Conservation (phyloP, 192 early-diverging fungal species). For the Coemansia sp. region DNA sequence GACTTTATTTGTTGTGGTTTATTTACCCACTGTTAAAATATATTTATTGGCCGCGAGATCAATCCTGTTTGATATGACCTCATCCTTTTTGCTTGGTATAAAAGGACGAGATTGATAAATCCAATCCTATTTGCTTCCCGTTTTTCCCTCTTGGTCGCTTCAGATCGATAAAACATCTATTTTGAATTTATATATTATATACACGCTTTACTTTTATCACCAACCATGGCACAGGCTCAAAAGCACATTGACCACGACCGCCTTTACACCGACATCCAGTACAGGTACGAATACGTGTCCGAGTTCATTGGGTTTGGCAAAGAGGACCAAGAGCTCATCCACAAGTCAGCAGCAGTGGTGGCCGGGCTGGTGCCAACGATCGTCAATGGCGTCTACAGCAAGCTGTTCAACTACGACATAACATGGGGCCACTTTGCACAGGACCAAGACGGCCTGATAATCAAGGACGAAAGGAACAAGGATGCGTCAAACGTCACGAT, state of each 20-base stretch:
- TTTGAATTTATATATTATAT: background rate
- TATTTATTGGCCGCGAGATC: too few relatives aligned
- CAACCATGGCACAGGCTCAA: background rate
- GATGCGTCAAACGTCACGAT: conserved; percentile 56
- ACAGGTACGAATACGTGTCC: conserved; percentile 79
- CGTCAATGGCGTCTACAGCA: conserved; percentile 77
- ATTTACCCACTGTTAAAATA: too few relatives aligned
- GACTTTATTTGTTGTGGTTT: too few relatives aligned
- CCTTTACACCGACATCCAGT: conserved; percentile 72
- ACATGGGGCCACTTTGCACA: conserved; percentile 73
- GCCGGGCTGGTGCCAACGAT: conserved; percentile 71
- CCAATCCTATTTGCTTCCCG: too few relatives aligned
- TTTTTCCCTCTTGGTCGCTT: too few relatives aligned
- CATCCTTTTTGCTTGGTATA: too few relatives aligned
- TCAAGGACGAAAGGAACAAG: conserved; percentile 22
- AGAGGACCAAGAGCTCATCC: conserved; percentile 70
- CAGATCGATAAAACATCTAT: too few relatives aligned
- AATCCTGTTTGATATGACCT: too few relatives aligned
- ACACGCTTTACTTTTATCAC: background rate
- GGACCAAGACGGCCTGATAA: conserved; percentile 66
- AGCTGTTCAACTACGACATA: conserved; percentile 71
- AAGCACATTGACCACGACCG: conserved; percentile 66
- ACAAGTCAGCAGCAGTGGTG: conserved; percentile 63
- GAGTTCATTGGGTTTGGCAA: conserved; percentile 73
- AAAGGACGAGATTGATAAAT: too few relatives aligned